These are phyloP conservation scores for Coniosporium tulheliwenetii DNA, from an alignment of 2,329 filamentous ascomycete species.

Conservation along the genomic window DNA sequence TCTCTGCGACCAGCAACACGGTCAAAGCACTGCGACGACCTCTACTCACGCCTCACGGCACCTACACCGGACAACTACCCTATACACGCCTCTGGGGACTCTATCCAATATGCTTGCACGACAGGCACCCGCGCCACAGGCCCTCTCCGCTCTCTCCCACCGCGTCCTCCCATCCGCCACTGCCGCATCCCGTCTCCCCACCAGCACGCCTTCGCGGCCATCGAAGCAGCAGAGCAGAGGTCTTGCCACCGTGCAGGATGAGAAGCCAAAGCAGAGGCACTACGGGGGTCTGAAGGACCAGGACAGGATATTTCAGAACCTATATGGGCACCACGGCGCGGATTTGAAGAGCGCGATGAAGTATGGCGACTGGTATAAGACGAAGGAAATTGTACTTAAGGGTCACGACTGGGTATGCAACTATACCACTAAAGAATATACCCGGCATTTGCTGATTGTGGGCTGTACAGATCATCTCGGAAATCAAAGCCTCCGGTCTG, in stretches of 20 bases:
- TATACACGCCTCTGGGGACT: background rate
- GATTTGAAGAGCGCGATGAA: slow-evolving; percentile 92
- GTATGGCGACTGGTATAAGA: slow-evolving; percentile 99
- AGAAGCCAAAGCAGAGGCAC: slow-evolving; percentile 43
- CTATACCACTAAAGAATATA: no score
- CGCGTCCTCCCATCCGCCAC: slow-evolving; percentile 23
- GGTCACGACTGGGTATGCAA: slow-evolving; percentile 73
- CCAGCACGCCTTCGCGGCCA: slow-evolving; percentile 16
- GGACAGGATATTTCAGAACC: slow-evolving; percentile 97
- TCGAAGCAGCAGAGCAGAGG: slow-evolving; percentile 41
- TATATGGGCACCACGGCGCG: slow-evolving; percentile 83
- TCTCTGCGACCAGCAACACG: slow-evolving; percentile 12
- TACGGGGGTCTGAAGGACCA: slow-evolving; percentile 88
- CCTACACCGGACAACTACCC: no score
- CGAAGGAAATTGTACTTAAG: slow-evolving; percentile 94
- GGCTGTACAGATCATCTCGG: slow-evolving; percentile 61
- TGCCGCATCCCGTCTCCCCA: slow-evolving; percentile 22
- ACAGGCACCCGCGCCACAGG: slow-evolving; percentile 21
- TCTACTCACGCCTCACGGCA: slow-evolving; percentile 5
- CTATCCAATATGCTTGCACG: slow-evolving; percentile 21
- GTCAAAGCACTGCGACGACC: slow-evolving; percentile 12
- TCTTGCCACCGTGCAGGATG: slow-evolving; percentile 44
- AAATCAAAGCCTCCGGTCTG: slow-evolving; percentile 92
- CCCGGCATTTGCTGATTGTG: background rate
- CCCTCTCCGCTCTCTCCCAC: slow-evolving; percentile 23